phyloP scores from a whole-genome alignment of 2,329 filamentous ascomycete genomes.

The Aspergillus melleus region DNA sequence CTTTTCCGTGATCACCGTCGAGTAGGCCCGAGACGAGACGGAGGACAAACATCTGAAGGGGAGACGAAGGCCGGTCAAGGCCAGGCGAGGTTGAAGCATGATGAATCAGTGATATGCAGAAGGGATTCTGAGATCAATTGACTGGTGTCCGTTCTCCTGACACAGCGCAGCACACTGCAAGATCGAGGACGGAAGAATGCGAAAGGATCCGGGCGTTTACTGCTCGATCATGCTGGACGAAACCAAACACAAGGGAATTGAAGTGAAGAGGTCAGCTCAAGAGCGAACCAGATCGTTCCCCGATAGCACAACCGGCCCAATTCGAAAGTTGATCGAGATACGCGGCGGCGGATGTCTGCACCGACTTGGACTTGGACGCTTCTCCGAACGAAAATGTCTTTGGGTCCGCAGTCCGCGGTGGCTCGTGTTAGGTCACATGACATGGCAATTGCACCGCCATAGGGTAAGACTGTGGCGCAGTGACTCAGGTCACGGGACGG shows the following conservation, averaged over 20 bases:
- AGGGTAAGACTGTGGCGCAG: neutral
- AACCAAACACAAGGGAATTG: neutral
- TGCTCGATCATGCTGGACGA: slow-evolving; percentile 15
- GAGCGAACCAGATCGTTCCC: slow-evolving; percentile 7
- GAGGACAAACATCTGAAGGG: slow-evolving; percentile 49
- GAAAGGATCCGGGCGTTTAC: slow-evolving; percentile 1
- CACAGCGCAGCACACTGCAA: neutral
- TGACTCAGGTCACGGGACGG: slow-evolving; percentile 16
- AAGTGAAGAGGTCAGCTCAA: neutral
- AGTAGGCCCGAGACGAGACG: slow-evolving; percentile 53
- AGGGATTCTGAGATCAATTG: slow-evolving; percentile 5
- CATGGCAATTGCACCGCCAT: slow-evolving; percentile 16
- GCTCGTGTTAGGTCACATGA: slow-evolving; percentile 19
- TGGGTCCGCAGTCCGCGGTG: slow-evolving; percentile 17
- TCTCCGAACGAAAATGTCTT: slow-evolving; percentile 25
- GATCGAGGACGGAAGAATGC: neutral
- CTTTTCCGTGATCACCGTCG: slow-evolving; percentile 46
- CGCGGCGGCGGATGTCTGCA: slow-evolving; percentile 10
- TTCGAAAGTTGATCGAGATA: slow-evolving; percentile 10
- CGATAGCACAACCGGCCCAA: slow-evolving; percentile 7
- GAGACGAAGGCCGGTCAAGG: slow-evolving; percentile 52
- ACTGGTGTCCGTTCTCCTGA: slow-evolving; percentile 1
- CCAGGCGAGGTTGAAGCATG: slow-evolving; percentile 69
- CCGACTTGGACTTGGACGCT: neutral
- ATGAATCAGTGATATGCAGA: slow-evolving; percentile 9